A percentile compares a stretch with the other conserved stretches of the same genome.
Conservation (phyloP, 805 yeast genomes). For the Sugiyamaella mastotermitis region DNA sequence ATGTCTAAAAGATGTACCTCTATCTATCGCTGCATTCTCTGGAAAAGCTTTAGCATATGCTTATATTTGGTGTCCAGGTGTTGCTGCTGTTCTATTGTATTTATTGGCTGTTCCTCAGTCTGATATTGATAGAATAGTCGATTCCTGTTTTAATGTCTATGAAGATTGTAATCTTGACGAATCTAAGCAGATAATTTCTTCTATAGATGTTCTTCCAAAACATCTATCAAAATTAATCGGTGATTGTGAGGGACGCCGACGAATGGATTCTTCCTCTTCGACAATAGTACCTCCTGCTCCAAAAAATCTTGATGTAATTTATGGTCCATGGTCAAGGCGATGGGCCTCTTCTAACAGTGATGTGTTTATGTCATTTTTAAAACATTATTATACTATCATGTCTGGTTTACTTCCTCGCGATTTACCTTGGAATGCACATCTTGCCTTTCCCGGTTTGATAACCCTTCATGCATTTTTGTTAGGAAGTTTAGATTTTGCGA, state of each 20-base stretch:
- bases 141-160: slow-evolving; percentile 8
- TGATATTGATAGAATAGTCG: slow-evolving; percentile 23
- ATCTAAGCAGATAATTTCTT: neutral
- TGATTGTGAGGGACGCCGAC: slow-evolving; percentile 7
- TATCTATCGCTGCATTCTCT: slow-evolving; percentile 56
- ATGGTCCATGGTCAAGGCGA: slow-evolving; percentile 32
- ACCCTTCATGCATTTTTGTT: slow-evolving; percentile 22
- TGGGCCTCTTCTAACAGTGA: slow-evolving; percentile 32
- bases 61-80: slow-evolving; percentile 48
- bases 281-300: slow-evolving; percentile 14
- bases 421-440: slow-evolving; percentile 17
- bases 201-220: slow-evolving; percentile 20
- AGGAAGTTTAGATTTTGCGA: slow-evolving; percentile 21
- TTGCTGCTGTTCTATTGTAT: slow-evolving; percentile 41
- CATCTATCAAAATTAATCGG: slow-evolving; percentile 26
- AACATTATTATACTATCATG: slow-evolving; percentile 34
- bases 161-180: slow-evolving; percentile 1
- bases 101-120: slow-evolving; percentile 24
- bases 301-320: slow-evolving; percentile 14
- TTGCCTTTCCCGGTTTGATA: slow-evolving; percentile 24
- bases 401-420: slow-evolving; percentile 23
- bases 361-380: slow-evolving; percentile 36
- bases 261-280: neutral
- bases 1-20: slow-evolving; percentile 44
- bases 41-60: slow-evolving; percentile 68